These are phyloP conservation scores for Fermentozyma sake DNA, from an alignment of 1,139 yeast genomes.

Conservation along the genomic window DNA sequence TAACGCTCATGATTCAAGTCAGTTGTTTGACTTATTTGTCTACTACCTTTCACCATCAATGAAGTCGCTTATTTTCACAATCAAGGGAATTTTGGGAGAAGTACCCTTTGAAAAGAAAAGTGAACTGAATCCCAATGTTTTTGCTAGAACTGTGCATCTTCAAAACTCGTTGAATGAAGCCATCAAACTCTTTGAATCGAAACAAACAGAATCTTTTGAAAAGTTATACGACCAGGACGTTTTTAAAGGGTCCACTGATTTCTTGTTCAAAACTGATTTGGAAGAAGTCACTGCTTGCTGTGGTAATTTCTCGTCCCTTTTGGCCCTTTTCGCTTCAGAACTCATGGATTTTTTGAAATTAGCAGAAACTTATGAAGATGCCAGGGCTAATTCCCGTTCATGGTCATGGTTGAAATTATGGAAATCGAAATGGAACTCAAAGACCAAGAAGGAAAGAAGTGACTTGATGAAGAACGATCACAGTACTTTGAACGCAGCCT, in stretches of 20 bases:
- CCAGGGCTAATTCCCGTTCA: slow-evolving; percentile 23
- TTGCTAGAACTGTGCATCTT: slow-evolving; percentile 39
- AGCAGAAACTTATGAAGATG: slow-evolving; percentile 40
- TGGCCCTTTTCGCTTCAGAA: slow-evolving; percentile 61
- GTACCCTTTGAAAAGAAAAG: slow-evolving; percentile 49
- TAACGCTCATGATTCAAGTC: too few relatives aligned
- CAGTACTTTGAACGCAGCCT: slow-evolving; percentile 37
- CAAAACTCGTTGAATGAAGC: slow-evolving; percentile 51
- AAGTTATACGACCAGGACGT: slow-evolving; percentile 56
- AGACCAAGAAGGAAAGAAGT: not conserved
- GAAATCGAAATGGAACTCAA: slow-evolving; percentile 17
- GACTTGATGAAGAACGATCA: slow-evolving; percentile 6
- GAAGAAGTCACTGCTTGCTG: slow-evolving; percentile 85
- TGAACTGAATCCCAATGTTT: slow-evolving; percentile 22
- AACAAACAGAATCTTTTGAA: slow-evolving; percentile 55
- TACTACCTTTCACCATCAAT: slow-evolving; percentile 69
- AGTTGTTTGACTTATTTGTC: slow-evolving; percentile 60
- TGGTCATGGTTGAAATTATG: slow-evolving; percentile 56
- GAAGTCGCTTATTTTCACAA: slow-evolving; percentile 60
- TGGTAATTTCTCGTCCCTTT: slow-evolving; percentile 68
- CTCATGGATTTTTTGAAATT: slow-evolving; percentile 45
- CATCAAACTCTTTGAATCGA: slow-evolving; percentile 48
- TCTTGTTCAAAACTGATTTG: slow-evolving; percentile 54
- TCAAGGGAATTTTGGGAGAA: slow-evolving; percentile 56
- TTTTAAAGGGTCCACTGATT: slow-evolving; percentile 36